Evolutionary conservation across 352 stramenopile genomes (phyloP), one percentile per base, ranked within the genome.

Genomic region (Phytophthora ramorum): DNA sequence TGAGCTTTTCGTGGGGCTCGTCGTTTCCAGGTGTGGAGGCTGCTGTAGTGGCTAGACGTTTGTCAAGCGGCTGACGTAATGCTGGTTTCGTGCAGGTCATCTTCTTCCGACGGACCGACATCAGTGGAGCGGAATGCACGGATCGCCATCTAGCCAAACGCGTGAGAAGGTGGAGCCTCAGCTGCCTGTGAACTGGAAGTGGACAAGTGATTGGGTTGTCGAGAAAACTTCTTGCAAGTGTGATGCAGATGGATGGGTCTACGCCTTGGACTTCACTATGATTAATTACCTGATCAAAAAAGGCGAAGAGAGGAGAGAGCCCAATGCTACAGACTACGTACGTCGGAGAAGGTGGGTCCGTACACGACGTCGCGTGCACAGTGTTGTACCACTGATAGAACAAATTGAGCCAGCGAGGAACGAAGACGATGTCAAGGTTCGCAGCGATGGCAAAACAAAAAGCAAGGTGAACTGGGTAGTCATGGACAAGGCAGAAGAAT

Each of bases 221-320:
- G 86, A 94, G 48, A 76, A 73, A 50, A 65, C 35, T 1, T 78
- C 81, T 1, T 71, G 61, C 17, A 84, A 85, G 3, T 89, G 84
- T 49, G 84, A 93, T 48, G 54, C 58, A 4, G 78, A 93, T 19
- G 86, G 86, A 9, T 94, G 85, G 85, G 77, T 81, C 10, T 94
- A 92, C 58, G 86, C 82, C 22, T 89, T 92, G 28, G 84, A 94
- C 58, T 94, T 94, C 57, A 81, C 79, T 19, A 89, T 87, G 77
- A 79, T 92, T n/a, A 92, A 92, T 44, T 79, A 78, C 26, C 69
- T 86, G 48, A 63, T 89, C 40, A 86, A 89, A 57, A 83, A 78
- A 61, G 71, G 81, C 9, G 65, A 79, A 35, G 81, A 81, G n/a
- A 71, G 81, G 1, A 86, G 68, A 19, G 59, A 79, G 6, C 82